Percentiles rank a stretch among this genome's conserved stretches.
Evolutionary conservation across 2,329 filamentous ascomycete species (phyloP).

Genomic region (Talaromyces sp.): DNA sequence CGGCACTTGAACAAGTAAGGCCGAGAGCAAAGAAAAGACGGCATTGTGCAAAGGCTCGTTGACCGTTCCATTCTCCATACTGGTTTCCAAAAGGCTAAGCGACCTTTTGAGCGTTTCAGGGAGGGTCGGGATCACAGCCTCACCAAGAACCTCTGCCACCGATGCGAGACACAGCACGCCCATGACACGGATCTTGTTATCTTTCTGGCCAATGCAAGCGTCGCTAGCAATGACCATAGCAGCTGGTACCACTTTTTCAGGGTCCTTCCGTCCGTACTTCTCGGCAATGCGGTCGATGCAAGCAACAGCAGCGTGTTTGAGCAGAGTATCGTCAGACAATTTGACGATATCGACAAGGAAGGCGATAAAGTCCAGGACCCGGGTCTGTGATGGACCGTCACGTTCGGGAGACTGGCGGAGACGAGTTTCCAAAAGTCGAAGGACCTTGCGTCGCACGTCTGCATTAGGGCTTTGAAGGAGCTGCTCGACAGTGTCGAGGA

Average conservation of each 20-base stretch:
- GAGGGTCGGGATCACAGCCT: slow-evolving; percentile 78
- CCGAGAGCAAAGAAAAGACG: slow-evolving; percentile 71
- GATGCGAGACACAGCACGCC: slow-evolving; percentile 86
- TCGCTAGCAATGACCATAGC: slow-evolving; percentile 71
- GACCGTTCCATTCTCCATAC: slow-evolving; percentile 49
- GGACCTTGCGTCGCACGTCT: slow-evolving; percentile 71
- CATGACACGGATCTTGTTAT: slow-evolving; percentile 70
- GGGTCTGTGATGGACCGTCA: slow-evolving; percentile 62
- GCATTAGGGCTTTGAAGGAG: slow-evolving; percentile 72
- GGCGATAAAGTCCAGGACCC: slow-evolving; percentile 72
- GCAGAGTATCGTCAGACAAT: slow-evolving; percentile 64
- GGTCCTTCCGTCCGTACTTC: slow-evolving; percentile 90
- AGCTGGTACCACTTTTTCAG: slow-evolving; percentile 67
- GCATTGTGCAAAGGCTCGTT: slow-evolving; percentile 72
- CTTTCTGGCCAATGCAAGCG: slow-evolving; percentile 68
- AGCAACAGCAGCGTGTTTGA: slow-evolving; percentile 79
- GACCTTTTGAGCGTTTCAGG: slow-evolving; percentile 69
- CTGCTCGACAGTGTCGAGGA: slow-evolving; percentile 80
- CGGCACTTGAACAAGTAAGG: slow-evolving; percentile 75
- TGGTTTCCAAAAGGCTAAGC: slow-evolving; percentile 64
- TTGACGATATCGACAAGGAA: slow-evolving; percentile 72
- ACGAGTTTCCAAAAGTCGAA: slow-evolving; percentile 73
- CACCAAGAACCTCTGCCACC: slow-evolving; percentile 79
- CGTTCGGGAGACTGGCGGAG: slow-evolving; percentile 68
- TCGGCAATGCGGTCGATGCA: slow-evolving; percentile 92